A percentile compares a stretch with the other conserved stretches of the same genome.
phyloP scores from a whole-genome alignment of 192 early-diverging fungal species.

The Linderina pennispora region DNA sequence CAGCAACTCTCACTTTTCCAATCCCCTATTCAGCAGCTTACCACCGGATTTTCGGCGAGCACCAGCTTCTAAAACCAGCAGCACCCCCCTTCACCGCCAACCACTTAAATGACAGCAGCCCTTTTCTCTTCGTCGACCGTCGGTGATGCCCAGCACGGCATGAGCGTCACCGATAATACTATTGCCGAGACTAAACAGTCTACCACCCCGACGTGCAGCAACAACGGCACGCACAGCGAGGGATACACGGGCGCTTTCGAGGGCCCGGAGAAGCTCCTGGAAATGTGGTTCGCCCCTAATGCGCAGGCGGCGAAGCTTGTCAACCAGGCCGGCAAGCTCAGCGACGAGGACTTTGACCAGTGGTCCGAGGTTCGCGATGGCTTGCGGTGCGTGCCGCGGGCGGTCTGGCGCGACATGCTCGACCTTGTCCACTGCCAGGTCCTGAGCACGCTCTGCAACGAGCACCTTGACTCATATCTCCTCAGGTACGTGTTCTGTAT shows the following conservation, averaged over 20 bases:
- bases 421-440: constrained; percentile 90
- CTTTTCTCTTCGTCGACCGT: constrained; percentile 34
- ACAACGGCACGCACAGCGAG: constrained; percentile 42
- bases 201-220: constrained; percentile 39
- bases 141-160: constrained; percentile 44
- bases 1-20: too few species aligned
- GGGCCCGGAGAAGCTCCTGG: constrained; percentile 96
- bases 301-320: constrained; percentile 13
- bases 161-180: constrained; percentile 46
- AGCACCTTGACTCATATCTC: constrained; percentile 84
- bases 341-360: constrained; percentile 34
- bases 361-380: constrained; percentile 47
- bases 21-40: too few species aligned
- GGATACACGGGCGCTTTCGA: constrained; percentile 71
- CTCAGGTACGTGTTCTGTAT: constrained; percentile 52
- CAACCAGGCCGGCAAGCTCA: constrained; percentile 12
- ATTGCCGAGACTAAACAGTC: constrained; percentile 34
- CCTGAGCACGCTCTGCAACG: constrained; percentile 77
- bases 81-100: too few species aligned
- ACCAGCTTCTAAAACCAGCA: too few species aligned
- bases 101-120: too few species aligned
- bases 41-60: too few species aligned
- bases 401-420: constrained; percentile 91
- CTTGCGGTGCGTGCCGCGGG: constrained; percentile 65
- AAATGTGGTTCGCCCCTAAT: constrained; percentile 82